phyloP scores from a whole-genome alignment of 225 moss, liverwort and hornwort genomes.

The Pseudoscleropodium purum region DNA sequence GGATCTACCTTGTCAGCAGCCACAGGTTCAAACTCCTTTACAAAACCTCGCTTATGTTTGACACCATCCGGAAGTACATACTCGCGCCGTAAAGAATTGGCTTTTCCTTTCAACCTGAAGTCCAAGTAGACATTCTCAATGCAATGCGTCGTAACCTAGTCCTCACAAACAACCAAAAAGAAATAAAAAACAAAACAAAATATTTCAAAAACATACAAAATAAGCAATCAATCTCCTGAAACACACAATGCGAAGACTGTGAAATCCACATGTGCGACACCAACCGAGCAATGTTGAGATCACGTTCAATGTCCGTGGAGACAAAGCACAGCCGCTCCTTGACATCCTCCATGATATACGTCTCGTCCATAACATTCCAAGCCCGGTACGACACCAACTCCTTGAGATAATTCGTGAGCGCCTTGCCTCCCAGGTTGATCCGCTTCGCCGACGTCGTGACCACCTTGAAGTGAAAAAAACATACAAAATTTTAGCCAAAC shows the following conservation, averaged over 20 bases:
- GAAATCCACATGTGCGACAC: not conserved
- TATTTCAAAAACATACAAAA: not conserved
- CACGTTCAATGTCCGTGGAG: conserved; percentile 63
- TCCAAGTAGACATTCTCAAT: not conserved
- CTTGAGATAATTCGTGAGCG: conserved; percentile 92
- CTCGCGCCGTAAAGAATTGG: conserved; percentile 53
- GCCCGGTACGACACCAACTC: conserved; percentile 91
- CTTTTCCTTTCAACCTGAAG: conserved; percentile 63
- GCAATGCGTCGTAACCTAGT: not conserved
- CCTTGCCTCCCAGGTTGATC: conserved; percentile 88
- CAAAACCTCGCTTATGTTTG: conserved; percentile 89
- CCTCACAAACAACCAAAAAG: not conserved
- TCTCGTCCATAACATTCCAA: conserved; percentile 99
- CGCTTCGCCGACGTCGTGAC: conserved; percentile 67
- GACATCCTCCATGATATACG: conserved; percentile 92
- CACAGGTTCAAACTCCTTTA: conserved; percentile 44
- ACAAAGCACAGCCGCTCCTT: conserved; percentile 90
- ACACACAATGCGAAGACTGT: not conserved
- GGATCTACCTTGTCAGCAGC: conserved; percentile 26
- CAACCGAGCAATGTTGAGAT: conserved; percentile 77
- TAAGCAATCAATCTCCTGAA: not conserved
- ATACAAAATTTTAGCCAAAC: not conserved
- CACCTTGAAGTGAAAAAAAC: not conserved
- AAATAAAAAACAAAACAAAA: too few relatives aligned
- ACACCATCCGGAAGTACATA: conserved; percentile 95